Conservation (phyloP, 2,329 filamentous ascomycete species). For the Monosporascus ibericus region DNA sequence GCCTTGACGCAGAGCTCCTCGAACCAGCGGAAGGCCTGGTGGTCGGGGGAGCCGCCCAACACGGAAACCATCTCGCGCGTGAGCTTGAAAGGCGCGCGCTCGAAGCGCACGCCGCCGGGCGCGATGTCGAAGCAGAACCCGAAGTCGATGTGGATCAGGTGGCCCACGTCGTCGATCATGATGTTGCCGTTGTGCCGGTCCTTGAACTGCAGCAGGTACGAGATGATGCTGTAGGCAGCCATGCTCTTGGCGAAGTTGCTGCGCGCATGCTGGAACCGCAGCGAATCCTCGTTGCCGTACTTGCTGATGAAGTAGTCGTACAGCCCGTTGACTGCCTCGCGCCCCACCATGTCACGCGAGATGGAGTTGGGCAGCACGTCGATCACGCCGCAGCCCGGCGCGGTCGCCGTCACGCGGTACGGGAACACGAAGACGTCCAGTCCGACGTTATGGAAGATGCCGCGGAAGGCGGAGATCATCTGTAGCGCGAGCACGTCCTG, state of each 20-base stretch:
- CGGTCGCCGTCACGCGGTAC: conserved; percentile 94
- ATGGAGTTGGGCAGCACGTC: conserved; percentile 97
- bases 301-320: conserved; percentile 98
- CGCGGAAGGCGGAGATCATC: conserved; percentile 95
- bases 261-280: conserved; percentile 89
- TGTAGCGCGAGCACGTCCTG: conserved; percentile 95
- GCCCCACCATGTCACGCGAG: conserved; percentile 95
- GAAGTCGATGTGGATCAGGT: conserved; percentile 98
- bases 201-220: conserved; percentile 96
- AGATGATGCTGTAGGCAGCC: conserved; percentile 97
- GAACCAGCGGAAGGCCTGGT: conserved; percentile 91
- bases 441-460: conserved; percentile 92
- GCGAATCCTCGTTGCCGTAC: conserved; percentile 93
- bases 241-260: conserved; percentile 99
- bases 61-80: conserved; percentile 98
- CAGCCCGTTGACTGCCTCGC: conserved; percentile 94
- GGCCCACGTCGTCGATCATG: conserved; percentile 96
- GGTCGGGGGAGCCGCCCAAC: conserved; percentile 82
- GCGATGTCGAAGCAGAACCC: conserved; percentile 99
- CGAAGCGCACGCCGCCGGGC: conserved; percentile 93
- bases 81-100: conserved; percentile 96
- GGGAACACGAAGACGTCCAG: conserved; percentile 96
- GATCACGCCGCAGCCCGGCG: conserved; percentile 94
- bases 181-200: conserved; percentile 99
- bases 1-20: conserved; percentile 95